Evolutionary conservation across 2,329 filamentous ascomycete genomes (phyloP).

Genomic region (Aspergillus pseudoterreus): DNA sequence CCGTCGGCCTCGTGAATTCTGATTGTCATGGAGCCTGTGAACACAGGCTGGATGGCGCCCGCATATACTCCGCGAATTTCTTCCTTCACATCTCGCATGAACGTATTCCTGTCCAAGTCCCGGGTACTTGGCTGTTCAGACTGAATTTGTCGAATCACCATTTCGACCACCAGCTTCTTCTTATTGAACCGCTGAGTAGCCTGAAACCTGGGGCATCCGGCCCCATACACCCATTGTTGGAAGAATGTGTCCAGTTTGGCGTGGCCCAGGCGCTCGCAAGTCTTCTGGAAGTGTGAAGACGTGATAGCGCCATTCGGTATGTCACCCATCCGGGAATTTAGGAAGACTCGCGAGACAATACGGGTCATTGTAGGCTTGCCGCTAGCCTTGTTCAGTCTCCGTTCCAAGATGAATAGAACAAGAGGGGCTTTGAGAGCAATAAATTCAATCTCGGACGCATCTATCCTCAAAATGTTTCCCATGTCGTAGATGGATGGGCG

Average conservation of each 20-base stretch:
- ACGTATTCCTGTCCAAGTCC: conserved; percentile 67
- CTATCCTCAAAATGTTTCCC: conserved; percentile 72
- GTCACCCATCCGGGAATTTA: conserved; percentile 79
- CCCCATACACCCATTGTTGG: conserved; percentile 84
- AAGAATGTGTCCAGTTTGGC: conserved; percentile 87
- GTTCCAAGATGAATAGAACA: conserved; percentile 90
- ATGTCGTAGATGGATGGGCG: conserved; percentile 79
- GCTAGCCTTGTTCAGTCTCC: conserved; percentile 81
- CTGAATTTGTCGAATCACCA: conserved; percentile 78
- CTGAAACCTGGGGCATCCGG: conserved; percentile 83
- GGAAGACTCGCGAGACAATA: conserved; percentile 80
- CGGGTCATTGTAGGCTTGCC: conserved; percentile 79
- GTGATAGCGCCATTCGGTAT: conserved; percentile 68
- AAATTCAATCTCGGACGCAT: conserved; percentile 83
- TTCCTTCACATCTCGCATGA: conserved; percentile 82
- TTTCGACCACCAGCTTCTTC: conserved; percentile 91
- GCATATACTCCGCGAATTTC: conserved; percentile 65
- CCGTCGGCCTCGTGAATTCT: conserved; percentile 97
- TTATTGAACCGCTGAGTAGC: conserved; percentile 94
- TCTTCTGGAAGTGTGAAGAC: conserved; percentile 71
- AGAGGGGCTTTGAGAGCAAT: conserved; percentile 86
- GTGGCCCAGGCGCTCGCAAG: conserved; percentile 84
- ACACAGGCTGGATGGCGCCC: conserved; percentile 70
- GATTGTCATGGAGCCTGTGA: conserved; percentile 96
- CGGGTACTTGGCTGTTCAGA: conserved; percentile 52